A percentile compares a stretch with the other conserved stretches of the same genome.
These are phyloP conservation scores for Xylariaceae sp. DNA, from an alignment of 2,329 filamentous ascomycete genomes.

Conservation along the genomic window DNA sequence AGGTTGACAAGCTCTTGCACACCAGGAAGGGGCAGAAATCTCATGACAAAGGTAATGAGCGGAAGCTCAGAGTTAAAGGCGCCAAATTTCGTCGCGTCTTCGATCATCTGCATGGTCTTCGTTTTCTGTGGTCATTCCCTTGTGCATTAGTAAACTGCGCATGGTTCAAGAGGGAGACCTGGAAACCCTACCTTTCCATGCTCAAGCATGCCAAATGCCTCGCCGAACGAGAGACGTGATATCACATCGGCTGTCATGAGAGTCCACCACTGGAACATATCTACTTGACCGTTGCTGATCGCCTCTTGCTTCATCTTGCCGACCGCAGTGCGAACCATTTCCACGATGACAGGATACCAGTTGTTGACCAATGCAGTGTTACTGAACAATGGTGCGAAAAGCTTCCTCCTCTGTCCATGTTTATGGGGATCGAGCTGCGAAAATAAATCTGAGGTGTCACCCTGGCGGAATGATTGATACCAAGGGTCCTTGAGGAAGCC, in stretches of 20 bases:
- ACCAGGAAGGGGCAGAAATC: background rate
- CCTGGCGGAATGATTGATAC: background rate
- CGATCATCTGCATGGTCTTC: background rate
- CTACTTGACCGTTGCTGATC: background rate
- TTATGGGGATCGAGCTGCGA: background rate
- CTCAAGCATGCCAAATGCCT: background rate
- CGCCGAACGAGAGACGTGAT: background rate
- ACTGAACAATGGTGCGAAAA: background rate
- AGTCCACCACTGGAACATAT: slow-evolving; percentile 1
- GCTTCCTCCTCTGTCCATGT: background rate
- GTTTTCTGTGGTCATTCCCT: background rate
- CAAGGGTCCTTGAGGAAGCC: background rate
- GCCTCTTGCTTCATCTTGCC: background rate
- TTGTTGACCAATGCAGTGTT: background rate
- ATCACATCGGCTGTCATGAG: background rate
- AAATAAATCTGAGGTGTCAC: background rate
- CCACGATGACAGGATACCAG: background rate
- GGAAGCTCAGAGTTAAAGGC: background rate
- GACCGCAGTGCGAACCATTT: background rate
- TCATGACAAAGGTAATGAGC: background rate
- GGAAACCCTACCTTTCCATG: background rate
- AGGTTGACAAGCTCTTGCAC: background rate
- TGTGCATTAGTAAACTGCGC: background rate
- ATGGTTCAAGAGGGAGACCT: background rate
- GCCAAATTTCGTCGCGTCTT: background rate